phyloP scores from a whole-genome alignment of 192 early-diverging fungal species.

The Podila epigama region DNA sequence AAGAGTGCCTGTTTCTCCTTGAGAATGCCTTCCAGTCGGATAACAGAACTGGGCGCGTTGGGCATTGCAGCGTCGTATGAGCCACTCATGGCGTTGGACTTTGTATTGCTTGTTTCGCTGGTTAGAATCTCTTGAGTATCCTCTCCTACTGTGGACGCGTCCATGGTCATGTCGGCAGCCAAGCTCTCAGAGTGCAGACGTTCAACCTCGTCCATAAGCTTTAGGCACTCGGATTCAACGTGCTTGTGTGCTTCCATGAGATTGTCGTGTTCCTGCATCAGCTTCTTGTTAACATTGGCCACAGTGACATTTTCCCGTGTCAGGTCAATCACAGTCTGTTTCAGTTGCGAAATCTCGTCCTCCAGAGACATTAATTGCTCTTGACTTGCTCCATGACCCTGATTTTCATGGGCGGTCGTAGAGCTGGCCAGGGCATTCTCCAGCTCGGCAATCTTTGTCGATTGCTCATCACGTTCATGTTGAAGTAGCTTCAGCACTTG shows the following conservation, averaged over 20 bases:
- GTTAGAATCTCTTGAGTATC: conserved; percentile 1
- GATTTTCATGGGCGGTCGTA: conserved; percentile 9
- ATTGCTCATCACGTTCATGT: conserved; percentile 50
- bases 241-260: conserved; percentile 68
- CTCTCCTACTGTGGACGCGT: neutral
- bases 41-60: conserved; percentile 22
- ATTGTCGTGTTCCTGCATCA: conserved; percentile 58
- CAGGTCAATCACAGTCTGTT: conserved; percentile 53
- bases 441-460: conserved; percentile 47
- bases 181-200: conserved; percentile 65
- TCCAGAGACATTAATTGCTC: conserved; percentile 13
- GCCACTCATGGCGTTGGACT: conserved; percentile 27
- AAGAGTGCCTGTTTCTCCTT: conserved; percentile 57
- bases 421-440: conserved; percentile 21
- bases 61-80: conserved; percentile 13
- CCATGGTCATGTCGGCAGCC: conserved; percentile 4
- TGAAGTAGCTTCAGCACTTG: conserved; percentile 14
- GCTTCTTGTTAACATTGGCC: conserved; percentile 59
- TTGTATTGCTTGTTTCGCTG: conserved; percentile 1
- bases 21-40: conserved; percentile 47
- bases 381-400: too few relatives aligned
- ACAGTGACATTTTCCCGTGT: conserved; percentile 59
- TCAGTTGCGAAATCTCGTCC: conserved; percentile 27
- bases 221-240: conserved; percentile 75
- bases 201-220: conserved; percentile 79